Conservation (phyloP, 73 alveolate genomes). For the Diophrys appendiculata region DNA sequence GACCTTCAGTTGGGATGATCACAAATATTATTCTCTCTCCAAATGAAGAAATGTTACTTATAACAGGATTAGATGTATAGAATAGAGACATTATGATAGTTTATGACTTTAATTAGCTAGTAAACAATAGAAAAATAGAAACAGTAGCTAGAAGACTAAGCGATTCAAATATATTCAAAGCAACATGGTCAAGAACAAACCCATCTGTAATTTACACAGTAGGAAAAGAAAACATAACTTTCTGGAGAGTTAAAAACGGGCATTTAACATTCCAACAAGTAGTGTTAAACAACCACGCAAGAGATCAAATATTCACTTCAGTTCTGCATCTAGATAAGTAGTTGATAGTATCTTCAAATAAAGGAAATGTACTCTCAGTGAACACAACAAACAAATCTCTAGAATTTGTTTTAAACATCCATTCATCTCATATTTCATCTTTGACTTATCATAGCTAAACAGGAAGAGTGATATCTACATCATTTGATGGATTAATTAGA, state of each 20-base stretch:
- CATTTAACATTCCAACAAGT: conserved; percentile 54
- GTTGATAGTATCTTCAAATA: not conserved
- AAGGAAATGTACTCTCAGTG: conserved; percentile 48
- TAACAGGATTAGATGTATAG: conserved; percentile 52
- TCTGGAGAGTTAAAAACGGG: conserved; percentile 60
- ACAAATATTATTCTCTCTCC: conserved; percentile 20
- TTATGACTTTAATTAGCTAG: conserved; percentile 32
- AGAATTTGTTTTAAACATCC: conserved; percentile 56
- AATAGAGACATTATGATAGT: conserved; percentile 52
- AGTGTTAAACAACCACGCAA: conserved; percentile 43
- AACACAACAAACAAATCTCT: conserved; percentile 47
- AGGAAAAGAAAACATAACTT: conserved; percentile 68
- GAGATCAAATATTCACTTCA: conserved; percentile 51
- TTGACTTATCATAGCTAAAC: conserved; percentile 16
- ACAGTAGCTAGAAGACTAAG: conserved; percentile 51
- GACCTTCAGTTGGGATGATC: conserved; percentile 44
- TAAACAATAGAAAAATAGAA: conserved; percentile 46
- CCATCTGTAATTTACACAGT: conserved; percentile 45
- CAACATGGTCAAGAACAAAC: conserved; percentile 21
- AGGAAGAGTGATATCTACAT: conserved; percentile 46
- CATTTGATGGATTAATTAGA: conserved; percentile 45
- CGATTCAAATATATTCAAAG: conserved; percentile 46
- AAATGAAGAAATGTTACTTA: conserved; percentile 21
- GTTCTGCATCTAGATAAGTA: not conserved
- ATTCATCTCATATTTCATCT: conserved; percentile 26